Evolutionary conservation across 345 rosid species (phyloP).

Genomic region (Hibiscus mutabilis): DNA sequence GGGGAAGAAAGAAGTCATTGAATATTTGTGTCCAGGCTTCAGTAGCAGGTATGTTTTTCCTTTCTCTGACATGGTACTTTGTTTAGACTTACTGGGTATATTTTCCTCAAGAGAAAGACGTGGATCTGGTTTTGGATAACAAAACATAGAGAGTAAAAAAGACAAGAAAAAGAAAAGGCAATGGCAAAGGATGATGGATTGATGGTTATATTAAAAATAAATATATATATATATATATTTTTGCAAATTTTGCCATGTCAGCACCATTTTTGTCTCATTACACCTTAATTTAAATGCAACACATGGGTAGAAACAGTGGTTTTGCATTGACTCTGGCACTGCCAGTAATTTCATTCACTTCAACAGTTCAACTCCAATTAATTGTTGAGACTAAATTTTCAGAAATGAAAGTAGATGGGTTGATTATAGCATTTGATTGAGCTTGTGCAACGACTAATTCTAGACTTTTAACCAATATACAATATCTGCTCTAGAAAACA

Average conservation of each 20-base stretch:
- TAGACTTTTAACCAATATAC: not conserved
- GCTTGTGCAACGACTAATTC: not conserved
- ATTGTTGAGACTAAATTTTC: not conserved
- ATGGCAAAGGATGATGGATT: not conserved
- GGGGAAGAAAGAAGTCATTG: slow-evolving; percentile 29
- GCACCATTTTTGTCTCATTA: not conserved
- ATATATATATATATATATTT: not conserved
- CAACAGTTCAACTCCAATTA: not conserved
- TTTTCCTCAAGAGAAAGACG: not conserved
- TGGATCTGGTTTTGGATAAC: not conserved
- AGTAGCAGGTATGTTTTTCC: slow-evolving; percentile 39
- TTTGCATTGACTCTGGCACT: not conserved
- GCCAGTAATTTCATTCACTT: too few species aligned
- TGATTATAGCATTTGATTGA: not conserved
- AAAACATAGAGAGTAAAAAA: not conserved
- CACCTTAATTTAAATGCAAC: not conserved
- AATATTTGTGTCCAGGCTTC: slow-evolving; percentile 32
- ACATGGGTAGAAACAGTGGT: too few species aligned
- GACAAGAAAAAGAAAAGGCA: not conserved
- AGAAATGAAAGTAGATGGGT: not conserved
- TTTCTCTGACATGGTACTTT: not conserved
- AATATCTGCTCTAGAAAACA: not conserved
- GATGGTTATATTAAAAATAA: not conserved
- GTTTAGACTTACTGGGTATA: not conserved
- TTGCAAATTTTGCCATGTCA: not conserved